Evolutionary conservation across 2,329 filamentous ascomycete genomes (phyloP).

Genomic region (Colletotrichum sp.): DNA sequence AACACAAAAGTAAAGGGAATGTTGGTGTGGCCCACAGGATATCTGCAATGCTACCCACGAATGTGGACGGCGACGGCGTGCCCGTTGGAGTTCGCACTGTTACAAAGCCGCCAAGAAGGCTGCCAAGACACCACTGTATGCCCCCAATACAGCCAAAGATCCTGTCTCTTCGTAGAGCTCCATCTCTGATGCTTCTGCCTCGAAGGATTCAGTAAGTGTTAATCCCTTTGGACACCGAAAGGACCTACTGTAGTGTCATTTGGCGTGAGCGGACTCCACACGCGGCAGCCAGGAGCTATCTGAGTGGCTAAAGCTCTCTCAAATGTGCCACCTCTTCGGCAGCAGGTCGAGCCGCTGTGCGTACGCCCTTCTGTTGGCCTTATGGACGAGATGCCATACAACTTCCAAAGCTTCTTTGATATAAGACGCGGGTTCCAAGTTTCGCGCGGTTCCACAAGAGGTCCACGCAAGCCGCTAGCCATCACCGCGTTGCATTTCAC

Average conservation of each 20-base stretch:
- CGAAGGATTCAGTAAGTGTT: background rate
- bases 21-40: background rate
- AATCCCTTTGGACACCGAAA: background rate
- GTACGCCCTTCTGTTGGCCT: background rate
- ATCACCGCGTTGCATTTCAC: background rate
- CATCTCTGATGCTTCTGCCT: background rate
- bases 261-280: background rate
- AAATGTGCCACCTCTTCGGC: background rate
- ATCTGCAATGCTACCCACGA: background rate
- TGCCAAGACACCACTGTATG: background rate
- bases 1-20: background rate
- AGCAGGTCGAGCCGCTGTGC: background rate
- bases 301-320: background rate
- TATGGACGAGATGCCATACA: background rate
- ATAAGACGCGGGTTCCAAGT: background rate
- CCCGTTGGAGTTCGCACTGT: background rate
- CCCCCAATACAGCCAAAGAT: background rate
- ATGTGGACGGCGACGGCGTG: background rate
- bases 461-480: background rate
- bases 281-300: background rate
- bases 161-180: background rate
- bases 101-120: background rate
- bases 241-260: background rate
- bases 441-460: background rate
- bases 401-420: background rate